phyloP scores from a whole-genome alignment of 257 asterid genomes.

The Handroanthus guayacan region DNA sequence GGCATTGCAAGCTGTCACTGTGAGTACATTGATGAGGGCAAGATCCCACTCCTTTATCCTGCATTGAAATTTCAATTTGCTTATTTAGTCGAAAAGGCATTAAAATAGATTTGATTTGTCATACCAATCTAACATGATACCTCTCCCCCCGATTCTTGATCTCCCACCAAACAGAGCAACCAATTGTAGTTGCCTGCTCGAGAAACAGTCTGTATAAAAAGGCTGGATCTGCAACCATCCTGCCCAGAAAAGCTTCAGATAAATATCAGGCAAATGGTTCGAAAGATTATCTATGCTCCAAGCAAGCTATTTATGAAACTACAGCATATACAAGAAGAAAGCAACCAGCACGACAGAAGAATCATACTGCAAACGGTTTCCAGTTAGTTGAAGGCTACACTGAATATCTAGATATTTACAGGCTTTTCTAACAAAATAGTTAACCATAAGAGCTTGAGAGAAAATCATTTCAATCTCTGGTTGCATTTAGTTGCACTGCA shows the following conservation, averaged over 20 bases:
- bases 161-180: constrained; percentile 78
- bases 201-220: constrained; percentile 54
- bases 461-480: no score
- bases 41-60: constrained; percentile 82
- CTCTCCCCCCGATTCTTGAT: constrained; percentile 70
- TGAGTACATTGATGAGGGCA: constrained; percentile 71
- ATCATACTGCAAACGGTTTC: no score
- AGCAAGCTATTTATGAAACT: not conserved
- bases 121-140: constrained; percentile 35
- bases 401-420: no score
- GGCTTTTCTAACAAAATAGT: no score
- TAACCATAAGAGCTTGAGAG: no score
- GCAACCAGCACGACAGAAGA: no score
- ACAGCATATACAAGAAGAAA: not conserved
- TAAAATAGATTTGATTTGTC: not conserved
- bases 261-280: not conserved
- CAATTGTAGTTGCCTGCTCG: constrained; percentile 46
- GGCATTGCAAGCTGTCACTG: constrained; percentile 72
- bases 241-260: constrained; percentile 29
- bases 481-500: no score
- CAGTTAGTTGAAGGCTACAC: no score
- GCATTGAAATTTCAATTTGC: constrained; percentile 18
- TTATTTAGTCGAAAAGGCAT: constrained; percentile 5
- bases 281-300: not conserved
- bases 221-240: constrained; percentile 81